Conservation (phyloP, 1,284 basidiomycete species). For the Rugosomyces carneus region DNA sequence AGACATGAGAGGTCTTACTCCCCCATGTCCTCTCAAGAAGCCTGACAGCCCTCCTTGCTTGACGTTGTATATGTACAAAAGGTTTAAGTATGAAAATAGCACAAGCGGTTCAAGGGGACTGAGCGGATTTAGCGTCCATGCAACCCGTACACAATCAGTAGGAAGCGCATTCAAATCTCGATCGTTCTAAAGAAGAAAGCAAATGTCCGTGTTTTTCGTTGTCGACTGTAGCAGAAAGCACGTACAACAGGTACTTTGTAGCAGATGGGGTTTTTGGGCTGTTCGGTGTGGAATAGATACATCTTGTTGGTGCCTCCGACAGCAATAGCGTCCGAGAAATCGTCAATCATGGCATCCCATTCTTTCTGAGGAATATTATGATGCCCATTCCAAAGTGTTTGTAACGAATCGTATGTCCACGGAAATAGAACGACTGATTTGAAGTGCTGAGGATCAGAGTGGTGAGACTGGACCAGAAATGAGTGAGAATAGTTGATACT, state of each 20-base stretch:
- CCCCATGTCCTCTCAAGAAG: conserved; percentile 60
- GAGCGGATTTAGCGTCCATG: conserved; percentile 50
- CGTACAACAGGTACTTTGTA: conserved; percentile 30
- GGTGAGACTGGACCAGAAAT: conserved; percentile 23
- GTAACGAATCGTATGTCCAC: conserved; percentile 43
- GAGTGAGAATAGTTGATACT: background rate
- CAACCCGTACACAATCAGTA: conserved; percentile 34
- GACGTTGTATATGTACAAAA: conserved; percentile 50
- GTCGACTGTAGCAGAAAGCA: conserved; percentile 3
- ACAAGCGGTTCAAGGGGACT: conserved; percentile 47
- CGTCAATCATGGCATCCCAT: conserved; percentile 41
- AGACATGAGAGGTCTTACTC: conserved; percentile 35
- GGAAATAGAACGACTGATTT: conserved; percentile 47
- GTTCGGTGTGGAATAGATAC: conserved; percentile 33
- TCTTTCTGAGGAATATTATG: conserved; percentile 23
- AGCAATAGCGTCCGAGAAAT: conserved; percentile 44
- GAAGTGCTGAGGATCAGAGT: conserved; percentile 22
- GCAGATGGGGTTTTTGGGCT: conserved; percentile 28
- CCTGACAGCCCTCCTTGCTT: conserved; percentile 34
- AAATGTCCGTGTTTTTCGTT: background rate
- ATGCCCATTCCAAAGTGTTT: conserved; percentile 41
- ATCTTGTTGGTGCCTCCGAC: conserved; percentile 38
- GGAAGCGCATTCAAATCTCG: conserved; percentile 21
- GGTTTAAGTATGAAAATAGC: conserved; percentile 43
- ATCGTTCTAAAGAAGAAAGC: conserved; percentile 12